These are phyloP conservation scores for Cucurbita pepo DNA, from an alignment of 306 rosid species.

Conservation along the genomic window DNA sequence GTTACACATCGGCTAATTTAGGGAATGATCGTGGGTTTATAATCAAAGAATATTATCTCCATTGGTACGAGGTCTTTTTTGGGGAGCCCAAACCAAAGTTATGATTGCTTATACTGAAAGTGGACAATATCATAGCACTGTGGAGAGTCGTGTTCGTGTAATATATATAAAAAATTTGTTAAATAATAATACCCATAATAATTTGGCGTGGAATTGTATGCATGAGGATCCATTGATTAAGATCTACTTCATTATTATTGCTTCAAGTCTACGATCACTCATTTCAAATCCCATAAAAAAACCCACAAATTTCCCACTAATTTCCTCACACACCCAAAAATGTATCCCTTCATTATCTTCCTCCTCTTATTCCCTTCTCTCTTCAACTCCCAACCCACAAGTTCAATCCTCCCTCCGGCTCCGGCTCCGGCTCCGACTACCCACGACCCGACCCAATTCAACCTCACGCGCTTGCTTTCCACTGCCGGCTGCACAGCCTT, in stretches of 20 bases:
- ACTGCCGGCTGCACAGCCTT: slow-evolving; percentile 61
- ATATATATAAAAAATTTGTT: no score
- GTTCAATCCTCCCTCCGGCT: neutral
- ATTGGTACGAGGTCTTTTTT: no score
- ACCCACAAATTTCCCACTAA: neutral
- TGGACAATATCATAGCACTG: no score
- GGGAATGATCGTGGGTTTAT: no score
- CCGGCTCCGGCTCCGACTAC: slow-evolving; percentile 33
- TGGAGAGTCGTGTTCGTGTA: no score
- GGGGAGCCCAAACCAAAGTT: no score
- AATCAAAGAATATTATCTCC: no score
- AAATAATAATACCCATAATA: no score
- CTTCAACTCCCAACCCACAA: slow-evolving; percentile 44
- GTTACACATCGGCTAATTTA: no score
- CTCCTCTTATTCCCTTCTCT: neutral
- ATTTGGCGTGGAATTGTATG: neutral
- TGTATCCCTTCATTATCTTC: slow-evolving; percentile 10
- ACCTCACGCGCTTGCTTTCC: slow-evolving; percentile 48
- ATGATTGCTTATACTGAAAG: no score
- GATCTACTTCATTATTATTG: neutral
- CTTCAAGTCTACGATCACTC: neutral
- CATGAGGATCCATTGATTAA: neutral
- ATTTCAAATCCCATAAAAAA: neutral
- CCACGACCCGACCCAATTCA: slow-evolving; percentile 41
- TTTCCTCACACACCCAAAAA: neutral